These are phyloP conservation scores for Hanseniaspora clermontiae DNA, from an alignment of 805 yeast species.

Conservation along the genomic window DNA sequence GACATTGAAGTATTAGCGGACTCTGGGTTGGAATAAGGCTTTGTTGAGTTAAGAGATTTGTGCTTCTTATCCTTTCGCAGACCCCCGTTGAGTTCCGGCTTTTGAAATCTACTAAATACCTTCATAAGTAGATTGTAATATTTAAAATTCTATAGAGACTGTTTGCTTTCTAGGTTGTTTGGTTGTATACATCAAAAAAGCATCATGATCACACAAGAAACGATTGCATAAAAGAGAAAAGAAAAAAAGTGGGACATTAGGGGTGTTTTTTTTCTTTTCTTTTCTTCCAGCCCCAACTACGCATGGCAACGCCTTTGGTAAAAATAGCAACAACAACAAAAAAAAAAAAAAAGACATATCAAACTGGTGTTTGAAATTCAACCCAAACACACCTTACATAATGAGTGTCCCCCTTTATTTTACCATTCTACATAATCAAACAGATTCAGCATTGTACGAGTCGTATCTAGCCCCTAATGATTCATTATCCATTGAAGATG, in stretches of 20 bases:
- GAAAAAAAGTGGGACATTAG: too few species aligned
- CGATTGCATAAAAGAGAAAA: neutral
- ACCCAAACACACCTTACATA: too few species aligned
- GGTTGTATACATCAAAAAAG: neutral
- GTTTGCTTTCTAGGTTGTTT: neutral
- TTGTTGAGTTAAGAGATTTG: neutral
- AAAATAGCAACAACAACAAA: too few species aligned
- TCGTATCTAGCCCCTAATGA: slow-evolving; percentile 34
- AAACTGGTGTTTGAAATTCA: too few species aligned
- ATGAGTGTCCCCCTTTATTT: slow-evolving; percentile 65
- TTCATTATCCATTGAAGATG: slow-evolving; percentile 28
- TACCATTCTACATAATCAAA: slow-evolving; percentile 65
- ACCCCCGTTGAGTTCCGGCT: neutral
- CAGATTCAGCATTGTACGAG: slow-evolving; percentile 78
- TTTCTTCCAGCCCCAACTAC: neutral
- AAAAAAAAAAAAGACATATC: too few species aligned
- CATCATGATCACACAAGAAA: too few species aligned
- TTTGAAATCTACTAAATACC: neutral
- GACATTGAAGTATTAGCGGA: neutral
- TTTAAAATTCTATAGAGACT: too few species aligned
- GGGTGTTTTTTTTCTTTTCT: neutral
- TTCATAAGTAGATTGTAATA: neutral
- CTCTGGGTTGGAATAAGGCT: neutral
- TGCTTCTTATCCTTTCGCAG: neutral
- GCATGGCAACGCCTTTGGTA: too few species aligned